Base-by-base conservation (phyloP, 2,329 filamentous ascomycete species). In the Xylariales sp. region DNA sequence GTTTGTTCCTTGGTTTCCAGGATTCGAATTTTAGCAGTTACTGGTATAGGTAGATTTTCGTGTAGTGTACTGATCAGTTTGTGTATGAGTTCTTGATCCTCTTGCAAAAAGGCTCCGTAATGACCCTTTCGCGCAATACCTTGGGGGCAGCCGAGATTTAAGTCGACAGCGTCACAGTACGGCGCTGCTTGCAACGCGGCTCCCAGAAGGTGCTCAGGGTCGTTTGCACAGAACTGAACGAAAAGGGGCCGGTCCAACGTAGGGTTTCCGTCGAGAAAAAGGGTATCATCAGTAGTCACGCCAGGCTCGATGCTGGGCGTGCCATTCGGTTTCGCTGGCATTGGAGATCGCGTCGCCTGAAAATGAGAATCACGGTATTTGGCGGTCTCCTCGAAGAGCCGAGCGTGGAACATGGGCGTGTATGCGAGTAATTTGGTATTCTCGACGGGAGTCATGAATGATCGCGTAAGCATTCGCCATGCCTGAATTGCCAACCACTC, bases 141-240 rank as follows among this genome's bases (percentile, higher is more conserved):
- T 58, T 98, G 93, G 1, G 93, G 93, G 63, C 93, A 98, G 6
- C 93, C 93, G 5, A 98, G 71, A 59, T 98, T 98, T 51, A 98
- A 66, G 60, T 98, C 93, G 4, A 98, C 85, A 6, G 93, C 93
- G 59, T 98, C 93, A 62, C 91, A 97, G 61, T 90, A 86, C 0
- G 88, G 87, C 5, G 85, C 82, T 0, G 88, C 90, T 43, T 83
- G 74, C 46, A 76, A 74, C 0, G 91, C 93, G 0, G 93, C 89
- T 19, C 74, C 73, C 33, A 97, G 78, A 15, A 95, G 74, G 37
- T 85, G 79, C n/a, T 85, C 75, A 0, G 88, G 79, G 43, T 93
- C 82, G 61, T 93, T 94, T 45, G 88, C 86, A 70, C 93, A 98
- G 63, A 98, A 98, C 56, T 98, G 93, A 4, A 96, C 91, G 52